Conservation (phyloP, 257 asterid species). For the Prunella vulgaris region DNA sequence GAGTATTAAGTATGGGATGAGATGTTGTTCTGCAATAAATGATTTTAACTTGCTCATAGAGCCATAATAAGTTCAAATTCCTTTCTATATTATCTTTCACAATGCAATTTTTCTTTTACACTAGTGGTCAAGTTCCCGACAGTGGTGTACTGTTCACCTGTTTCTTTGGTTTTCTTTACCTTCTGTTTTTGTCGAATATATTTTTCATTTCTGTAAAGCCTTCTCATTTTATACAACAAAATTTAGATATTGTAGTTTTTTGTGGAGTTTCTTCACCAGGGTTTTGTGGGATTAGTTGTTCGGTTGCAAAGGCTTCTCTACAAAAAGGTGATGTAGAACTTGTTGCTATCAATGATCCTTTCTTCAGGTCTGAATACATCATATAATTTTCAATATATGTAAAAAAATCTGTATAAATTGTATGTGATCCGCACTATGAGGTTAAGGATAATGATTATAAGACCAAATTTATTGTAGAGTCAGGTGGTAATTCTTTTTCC, state of each 20-base stretch:
- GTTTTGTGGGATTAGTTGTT: constrained; percentile 80
- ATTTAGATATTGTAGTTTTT: neutral
- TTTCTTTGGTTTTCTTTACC: neutral
- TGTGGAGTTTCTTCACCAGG: constrained; percentile 30
- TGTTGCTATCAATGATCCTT: constrained; percentile 82
- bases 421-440: too few relatives aligned
- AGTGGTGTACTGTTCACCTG: constrained; percentile 42
- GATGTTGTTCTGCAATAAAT: too few relatives aligned
- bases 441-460: too few relatives aligned
- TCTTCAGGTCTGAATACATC: constrained; percentile 79
- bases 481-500: neutral
- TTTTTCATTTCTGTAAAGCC: neutral
- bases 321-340: constrained; percentile 78
- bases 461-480: too few relatives aligned
- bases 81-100: neutral
- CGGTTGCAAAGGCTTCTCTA: constrained; percentile 69
- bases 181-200: neutral
- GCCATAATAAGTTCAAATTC: neutral
- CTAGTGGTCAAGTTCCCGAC: constrained; percentile 55
- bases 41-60: too few relatives aligned
- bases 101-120: neutral
- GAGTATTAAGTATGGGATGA: too few relatives aligned
- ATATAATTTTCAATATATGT: constrained; percentile 17
- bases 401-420: neutral
- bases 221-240: neutral